Percentiles rank a stretch among this genome's conserved stretches.
Conservation (phyloP, 345 rosid genomes). For the Euphorbia lathyris region DNA sequence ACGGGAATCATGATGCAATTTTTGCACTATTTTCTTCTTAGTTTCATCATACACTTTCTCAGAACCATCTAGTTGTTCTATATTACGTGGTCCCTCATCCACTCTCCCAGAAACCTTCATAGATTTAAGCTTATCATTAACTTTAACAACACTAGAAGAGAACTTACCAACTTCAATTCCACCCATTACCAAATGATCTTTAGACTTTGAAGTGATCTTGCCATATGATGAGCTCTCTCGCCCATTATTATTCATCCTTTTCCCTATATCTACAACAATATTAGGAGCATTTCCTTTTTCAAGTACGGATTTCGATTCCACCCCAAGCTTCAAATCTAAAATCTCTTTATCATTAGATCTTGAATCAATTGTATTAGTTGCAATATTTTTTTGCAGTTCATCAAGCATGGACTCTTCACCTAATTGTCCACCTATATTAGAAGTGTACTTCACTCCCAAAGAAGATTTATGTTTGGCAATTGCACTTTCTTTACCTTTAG, state of each 20-base stretch:
- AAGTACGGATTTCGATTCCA: background rate
- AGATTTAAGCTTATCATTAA: conserved; percentile 32
- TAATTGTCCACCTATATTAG: background rate
- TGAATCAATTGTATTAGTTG: background rate
- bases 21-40: conserved; percentile 28
- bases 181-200: conserved; percentile 20
- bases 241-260: background rate
- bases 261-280: background rate
- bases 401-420: background rate
- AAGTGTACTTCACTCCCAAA: background rate
- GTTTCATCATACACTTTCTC: conserved; percentile 24
- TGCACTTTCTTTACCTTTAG: conserved; percentile 20
- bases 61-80: conserved; percentile 41
- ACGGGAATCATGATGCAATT: conserved; percentile 21
- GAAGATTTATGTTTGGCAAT: background rate
- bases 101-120: conserved; percentile 28
- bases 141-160: conserved; percentile 13
- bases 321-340: conserved; percentile 5
- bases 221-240: background rate
- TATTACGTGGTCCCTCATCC: conserved; percentile 48
- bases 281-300: background rate
- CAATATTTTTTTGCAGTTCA: background rate
- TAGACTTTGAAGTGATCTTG: conserved; percentile 15
- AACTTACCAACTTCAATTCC: conserved; percentile 22
- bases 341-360: conserved; percentile 20